Evolutionary conservation across 345 rosid species (phyloP), one percentile per base, ranked within the genome.

Genomic region (Salix exigua): DNA sequence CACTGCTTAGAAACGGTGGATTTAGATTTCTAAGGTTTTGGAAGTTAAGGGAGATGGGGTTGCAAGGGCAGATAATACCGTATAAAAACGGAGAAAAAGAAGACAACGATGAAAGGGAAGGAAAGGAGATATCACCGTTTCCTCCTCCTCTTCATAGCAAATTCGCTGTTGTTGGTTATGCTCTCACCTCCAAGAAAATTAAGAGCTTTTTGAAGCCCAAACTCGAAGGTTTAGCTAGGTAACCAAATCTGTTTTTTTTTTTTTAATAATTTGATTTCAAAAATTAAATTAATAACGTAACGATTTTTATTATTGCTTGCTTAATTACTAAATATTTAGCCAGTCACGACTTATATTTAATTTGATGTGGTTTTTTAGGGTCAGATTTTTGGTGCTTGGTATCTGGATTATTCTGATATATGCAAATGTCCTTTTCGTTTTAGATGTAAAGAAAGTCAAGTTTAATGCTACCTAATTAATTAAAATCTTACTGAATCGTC

Each of bases 171-270:
- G 96, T 91, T 65, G 96, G 96, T 81, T 91, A 91, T 72, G 96
- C 96, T 5, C 96, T 91, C 64, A 91, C 96, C 42, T 89, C 96
- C 38, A 91, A 91, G 87, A 91, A 91, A 79, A 83, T 79, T 60
- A 87, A 89, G 91, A 91, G 96, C 86, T 91, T 91, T 65, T 83
- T 91, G 82, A 88, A 91, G 83, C 96, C 96, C 2, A 88, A 91
- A 75, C 85, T 91, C 60, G 87, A 89, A 78, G 85, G 93, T 66
- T 81, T 91, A 70, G 96, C 96, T 77, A 86, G 96, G 96, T 91
- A 85, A 70, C 9, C 44, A 50, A 50, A 3, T 50, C 55, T 4
- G n/a, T 50, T 17, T 50, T 50, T 18, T 16, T 50, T 17, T 50
- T 50, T 18, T 16, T 4, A 48, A 5, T 48, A 48, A 48, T 50